Conservation (phyloP, 176 grass and related monocot species). For the Paspalum notatum region DNA sequence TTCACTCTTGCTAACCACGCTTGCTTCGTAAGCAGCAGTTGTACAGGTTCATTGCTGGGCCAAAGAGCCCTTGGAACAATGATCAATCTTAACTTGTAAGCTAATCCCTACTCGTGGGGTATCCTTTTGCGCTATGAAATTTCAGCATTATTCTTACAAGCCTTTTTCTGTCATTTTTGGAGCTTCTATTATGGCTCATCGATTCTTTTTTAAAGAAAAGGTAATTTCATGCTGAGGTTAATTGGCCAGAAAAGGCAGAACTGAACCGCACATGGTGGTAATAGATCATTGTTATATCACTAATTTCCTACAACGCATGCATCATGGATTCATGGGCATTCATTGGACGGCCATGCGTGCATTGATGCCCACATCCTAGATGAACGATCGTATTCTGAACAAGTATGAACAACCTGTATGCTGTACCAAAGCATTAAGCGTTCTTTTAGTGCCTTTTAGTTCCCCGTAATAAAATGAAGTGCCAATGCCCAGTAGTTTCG, state of each 20-base stretch:
- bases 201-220: background rate
- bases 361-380: slow-evolving; percentile 10
- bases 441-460: background rate
- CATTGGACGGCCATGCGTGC: slow-evolving; percentile 15
- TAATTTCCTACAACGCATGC: background rate
- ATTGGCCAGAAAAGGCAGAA: background rate
- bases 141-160: background rate
- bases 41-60: slow-evolving; percentile 16
- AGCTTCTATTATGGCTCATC: background rate
- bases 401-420: slow-evolving; percentile 15
- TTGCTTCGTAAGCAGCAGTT: slow-evolving; percentile 32
- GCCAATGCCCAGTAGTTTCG: background rate
- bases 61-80: background rate
- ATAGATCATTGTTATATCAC: too few species aligned
- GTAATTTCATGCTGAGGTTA: background rate
- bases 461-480: background rate
- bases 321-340: background rate
- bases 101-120: slow-evolving; percentile 2
- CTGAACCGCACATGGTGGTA: background rate
- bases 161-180: background rate
- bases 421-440: background rate
- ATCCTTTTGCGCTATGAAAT: background rate
- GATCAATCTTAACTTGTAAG: background rate
- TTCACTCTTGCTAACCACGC: slow-evolving; percentile 6
- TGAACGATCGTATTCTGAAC: background rate